These are phyloP conservation scores for Trametes gibbosa DNA, from an alignment of 768 basidiomycete species.

Conservation along the genomic window DNA sequence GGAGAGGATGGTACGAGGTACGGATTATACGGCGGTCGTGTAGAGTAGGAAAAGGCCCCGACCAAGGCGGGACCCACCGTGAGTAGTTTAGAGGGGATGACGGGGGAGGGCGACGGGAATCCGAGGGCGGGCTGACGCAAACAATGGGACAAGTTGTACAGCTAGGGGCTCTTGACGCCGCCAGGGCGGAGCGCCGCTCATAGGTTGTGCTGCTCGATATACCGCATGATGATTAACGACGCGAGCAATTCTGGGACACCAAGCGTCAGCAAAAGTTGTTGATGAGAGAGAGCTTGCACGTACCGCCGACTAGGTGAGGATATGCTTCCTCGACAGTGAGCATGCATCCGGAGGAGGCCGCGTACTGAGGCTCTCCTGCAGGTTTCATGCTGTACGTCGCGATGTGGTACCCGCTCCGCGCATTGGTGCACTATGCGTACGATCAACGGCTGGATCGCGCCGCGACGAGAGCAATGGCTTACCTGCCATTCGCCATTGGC, in stretches of 20 bases:
- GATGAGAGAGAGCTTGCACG: conserved; percentile 17
- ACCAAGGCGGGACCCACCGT: conserved; percentile 3
- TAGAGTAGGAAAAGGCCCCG: conserved; percentile 4
- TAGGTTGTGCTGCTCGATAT: conserved; percentile 49
- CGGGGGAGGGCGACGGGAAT: too few relatives aligned
- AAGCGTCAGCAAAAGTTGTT: conserved; percentile 2
- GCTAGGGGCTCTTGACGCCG: conserved; percentile 4
- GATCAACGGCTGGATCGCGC: background rate
- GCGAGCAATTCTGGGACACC: conserved; percentile 52
- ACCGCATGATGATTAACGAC: conserved; percentile 61
- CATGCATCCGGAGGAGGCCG: conserved; percentile 56
- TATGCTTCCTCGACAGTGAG: conserved; percentile 63
- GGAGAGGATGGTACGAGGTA: background rate
- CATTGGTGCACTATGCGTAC: conserved; percentile 50
- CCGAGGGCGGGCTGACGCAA: background rate
- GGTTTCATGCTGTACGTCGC: conserved; percentile 60
- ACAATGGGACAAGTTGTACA: background rate
- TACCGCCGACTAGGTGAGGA: conserved; percentile 54
- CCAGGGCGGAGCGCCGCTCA: conserved; percentile 24
- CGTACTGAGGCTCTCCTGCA: conserved; percentile 53
- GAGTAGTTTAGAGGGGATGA: conserved; percentile 5
- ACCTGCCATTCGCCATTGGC: conserved; percentile 66
- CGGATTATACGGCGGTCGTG: conserved; percentile 3
- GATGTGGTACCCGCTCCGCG: conserved; percentile 43
- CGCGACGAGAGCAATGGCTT: conserved; percentile 23